phyloP scores from a whole-genome alignment of 2,329 filamentous ascomycete genomes.

The Waltergamsia citrina region DNA sequence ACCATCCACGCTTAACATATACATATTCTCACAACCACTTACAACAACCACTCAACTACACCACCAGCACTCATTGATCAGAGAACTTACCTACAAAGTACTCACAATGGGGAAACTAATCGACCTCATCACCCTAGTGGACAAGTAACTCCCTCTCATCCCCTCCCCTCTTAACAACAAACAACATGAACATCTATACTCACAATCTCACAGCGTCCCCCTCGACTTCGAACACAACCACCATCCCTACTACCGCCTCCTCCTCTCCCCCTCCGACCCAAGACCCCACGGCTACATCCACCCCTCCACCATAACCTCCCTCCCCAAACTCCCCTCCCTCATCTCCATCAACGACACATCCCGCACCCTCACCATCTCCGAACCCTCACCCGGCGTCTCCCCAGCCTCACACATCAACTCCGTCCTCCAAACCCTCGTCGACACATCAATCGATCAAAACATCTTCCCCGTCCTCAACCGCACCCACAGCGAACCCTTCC shows the following conservation, averaged over 20 bases:
- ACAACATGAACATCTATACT: constrained; percentile 5
- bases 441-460: constrained; percentile 22
- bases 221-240: constrained; percentile 27
- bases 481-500: constrained; percentile 32
- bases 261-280: constrained; percentile 28
- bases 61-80: no score
- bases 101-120: no score
- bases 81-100: no score
- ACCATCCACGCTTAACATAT: no score
- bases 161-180: not conserved
- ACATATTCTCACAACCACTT: no score
- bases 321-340: constrained; percentile 35
- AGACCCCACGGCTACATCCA: constrained; percentile 41
- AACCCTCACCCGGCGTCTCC: constrained; percentile 11
- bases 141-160: constrained; percentile 25
- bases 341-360: constrained; percentile 23
- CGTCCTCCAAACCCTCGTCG: constrained; percentile 28
- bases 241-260: constrained; percentile 32
- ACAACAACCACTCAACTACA: no score
- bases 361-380: constrained; percentile 20
- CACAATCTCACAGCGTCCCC: constrained; percentile 30
- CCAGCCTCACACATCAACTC: constrained; percentile 18
- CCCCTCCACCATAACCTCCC: constrained; percentile 29
- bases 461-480: constrained; percentile 27
- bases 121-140: constrained; percentile 27